Percentiles rank a stretch among this genome's conserved stretches.
Conservation (phyloP, 495 filamentous ascomycete species). For the Trichocladium uniseriatum region DNA sequence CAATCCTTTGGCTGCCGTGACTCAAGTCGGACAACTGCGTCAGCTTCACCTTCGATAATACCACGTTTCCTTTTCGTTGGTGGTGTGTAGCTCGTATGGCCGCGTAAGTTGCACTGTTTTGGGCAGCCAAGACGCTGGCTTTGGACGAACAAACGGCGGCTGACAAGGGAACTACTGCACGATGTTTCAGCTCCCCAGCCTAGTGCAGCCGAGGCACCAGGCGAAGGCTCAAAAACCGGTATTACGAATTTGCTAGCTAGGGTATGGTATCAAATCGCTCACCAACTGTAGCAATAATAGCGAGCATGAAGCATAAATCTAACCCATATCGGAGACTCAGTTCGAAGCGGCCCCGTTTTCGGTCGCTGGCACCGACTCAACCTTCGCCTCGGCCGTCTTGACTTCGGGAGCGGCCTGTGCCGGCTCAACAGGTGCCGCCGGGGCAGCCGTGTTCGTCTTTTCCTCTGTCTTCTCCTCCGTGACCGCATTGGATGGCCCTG, state of each 20-base stretch:
- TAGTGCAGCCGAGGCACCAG: too few relatives aligned
- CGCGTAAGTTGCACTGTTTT: too few relatives aligned
- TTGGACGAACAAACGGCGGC: too few relatives aligned
- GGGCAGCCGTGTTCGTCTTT: neutral
- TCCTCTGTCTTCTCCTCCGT: neutral
- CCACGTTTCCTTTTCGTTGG: too few relatives aligned
- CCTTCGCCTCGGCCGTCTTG: slow-evolving; percentile 8
- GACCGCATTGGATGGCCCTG: neutral
- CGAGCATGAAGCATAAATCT: too few relatives aligned
- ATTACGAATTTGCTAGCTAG: too few relatives aligned
- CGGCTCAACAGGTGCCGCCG: neutral
- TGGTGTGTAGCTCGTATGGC: too few relatives aligned
- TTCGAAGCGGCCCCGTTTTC: neutral
- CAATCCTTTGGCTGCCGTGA: too few relatives aligned
- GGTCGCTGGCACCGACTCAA: neutral
- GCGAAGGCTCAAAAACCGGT: neutral
- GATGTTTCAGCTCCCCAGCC: too few relatives aligned
- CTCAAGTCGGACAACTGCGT: neutral
- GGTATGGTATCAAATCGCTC: neutral
- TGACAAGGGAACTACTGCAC: too few relatives aligned
- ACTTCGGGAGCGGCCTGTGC: neutral
- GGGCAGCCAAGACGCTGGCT: too few relatives aligned
- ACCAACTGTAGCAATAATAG: neutral
- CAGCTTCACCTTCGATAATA: too few relatives aligned
- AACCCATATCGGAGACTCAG: neutral